A percentile compares a stretch with the other conserved stretches of the same genome.
Evolutionary conservation across 768 basidiomycete genomes (phyloP).

Genomic region (Leccinellum rugosiceps): DNA sequence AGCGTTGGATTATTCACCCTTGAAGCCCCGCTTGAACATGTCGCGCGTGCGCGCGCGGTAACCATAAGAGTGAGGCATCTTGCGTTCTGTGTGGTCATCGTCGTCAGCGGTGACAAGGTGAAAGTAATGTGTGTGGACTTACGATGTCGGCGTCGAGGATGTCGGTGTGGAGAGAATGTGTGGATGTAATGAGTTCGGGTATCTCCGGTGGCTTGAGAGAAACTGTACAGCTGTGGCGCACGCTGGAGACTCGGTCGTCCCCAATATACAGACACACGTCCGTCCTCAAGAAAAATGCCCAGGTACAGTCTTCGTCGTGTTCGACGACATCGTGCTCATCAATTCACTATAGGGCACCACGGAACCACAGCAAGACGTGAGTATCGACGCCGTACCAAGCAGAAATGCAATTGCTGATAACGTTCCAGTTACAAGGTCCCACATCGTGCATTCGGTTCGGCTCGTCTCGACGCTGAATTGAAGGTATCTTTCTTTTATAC

Average conservation of each 20-base stretch:
- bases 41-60: slow-evolving; percentile 99
- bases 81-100: slow-evolving; percentile 47
- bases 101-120: slow-evolving; percentile 11
- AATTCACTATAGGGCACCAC: slow-evolving; percentile 63
- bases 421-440: slow-evolving; percentile 94
- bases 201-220: slow-evolving; percentile 60
- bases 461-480: slow-evolving; percentile 98
- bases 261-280: slow-evolving; percentile 34
- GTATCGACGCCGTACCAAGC: slow-evolving; percentile 73
- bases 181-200: slow-evolving; percentile 38
- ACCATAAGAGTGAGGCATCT: slow-evolving; percentile 99
- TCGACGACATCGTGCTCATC: slow-evolving; percentile 25
- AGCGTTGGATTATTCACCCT: slow-evolving; percentile 55
- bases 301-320: slow-evolving; percentile 52
- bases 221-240: slow-evolving; percentile 66
- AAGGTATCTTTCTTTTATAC: slow-evolving; percentile 55
- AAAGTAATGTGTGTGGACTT: slow-evolving; percentile 30
- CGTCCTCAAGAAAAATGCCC: slow-evolving; percentile 76
- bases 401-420: slow-evolving; percentile 49
- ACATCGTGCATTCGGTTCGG: slow-evolving; percentile 93
- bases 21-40: slow-evolving; percentile 99
- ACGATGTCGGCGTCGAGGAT: slow-evolving; percentile 48
- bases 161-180: slow-evolving; percentile 42
- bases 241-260: slow-evolving; percentile 24
- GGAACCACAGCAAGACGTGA: slow-evolving; percentile 95